Base-by-base conservation (phyloP, 176 grass and related monocot species). In the Dendrocalamus sinicus region DNA sequence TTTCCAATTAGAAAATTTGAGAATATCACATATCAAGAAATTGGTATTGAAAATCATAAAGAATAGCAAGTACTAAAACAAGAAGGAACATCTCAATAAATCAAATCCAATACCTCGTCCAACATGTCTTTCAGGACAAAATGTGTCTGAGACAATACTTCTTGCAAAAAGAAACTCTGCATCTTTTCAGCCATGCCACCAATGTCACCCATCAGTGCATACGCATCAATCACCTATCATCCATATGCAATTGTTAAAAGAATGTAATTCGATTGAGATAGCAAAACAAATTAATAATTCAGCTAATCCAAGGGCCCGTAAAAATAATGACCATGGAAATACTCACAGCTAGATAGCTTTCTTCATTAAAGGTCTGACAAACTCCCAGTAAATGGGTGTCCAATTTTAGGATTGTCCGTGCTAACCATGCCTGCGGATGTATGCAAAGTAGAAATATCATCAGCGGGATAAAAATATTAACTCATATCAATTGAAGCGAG, bases 131-230 rank as follows among this genome's bases (percentile, higher is more conserved):
- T 99, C 76, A 99, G 88, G 63, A 99, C 91, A 92, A 66, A 79
- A 82, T 96, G 96, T 79, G 96, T 99, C 86, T 79, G 88, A 86
- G 96, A 96, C 55, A 99, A 84, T 73, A 99, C 92, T 96, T 99
- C 96, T 92, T 99, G 93, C 85, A 99, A 91, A 92, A 96, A 99
- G 88, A 94, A 99, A 88, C 93, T 98, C 85, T 98, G 96, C 74
- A 98, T 98, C 89, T 99, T 99, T 89, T 99, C 96, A 76, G 90
- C 96, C 92, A 99, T 95, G 80, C 96, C 96, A 86, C 83, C 81
- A 35, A 96, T 75, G 59, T 99, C 93, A 90, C 96, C 96, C 96
- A 99, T 95, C 67, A 99, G 63, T 77, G 96, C 92, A 77, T 96
- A 99, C 69, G 96, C 96, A 88, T 99, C 96, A 82, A 99, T 75